Base-by-base conservation (phyloP, 805 yeast genomes). In the Suhomyces sp. region DNA sequence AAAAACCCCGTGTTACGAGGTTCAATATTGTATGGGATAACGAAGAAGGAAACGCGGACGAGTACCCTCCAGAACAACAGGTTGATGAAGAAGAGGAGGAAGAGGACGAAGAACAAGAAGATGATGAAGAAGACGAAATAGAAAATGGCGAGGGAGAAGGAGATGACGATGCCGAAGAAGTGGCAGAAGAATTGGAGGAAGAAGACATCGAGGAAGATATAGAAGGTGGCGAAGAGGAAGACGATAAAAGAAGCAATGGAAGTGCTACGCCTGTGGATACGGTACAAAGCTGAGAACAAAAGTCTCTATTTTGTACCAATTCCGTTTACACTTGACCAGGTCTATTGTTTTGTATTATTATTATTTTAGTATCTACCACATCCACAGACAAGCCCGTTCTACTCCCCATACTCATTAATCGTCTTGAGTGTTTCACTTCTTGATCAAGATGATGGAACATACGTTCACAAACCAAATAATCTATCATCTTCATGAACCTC, bases 11-110 rank as follows among this genome's bases (percentile, higher is more conserved):
- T 48, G 98, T 93, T 25, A 93, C 99, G 5, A 72, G 97, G 45
- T 93, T 93, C 64, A 93, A 93, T 58, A 93, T 93, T 37, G 95
- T 88, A 3, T 93, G 99, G 99, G 96, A 88, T 56, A 85, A 83
- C 42, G 72, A 67, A 30, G 88, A 79, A 35, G 76, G 68, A 21
- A 76, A 66, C 39, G 69, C 69, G 4, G 88, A 84, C 34, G 79
- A 80, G 34, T 83, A 76, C 48, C 95, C 91, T 9, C 93, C 93
- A 2, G 88, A 83, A 45, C 87, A 82, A 48, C 54, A 44, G 21
- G 39, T 44, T 7, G 77, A 72, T 5, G 86, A 77, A 26, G 81
- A 72, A 1, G 64, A 54, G 10, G 56, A 53, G n/a, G 60, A 55
- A 2, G 61, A 55, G 1, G 60, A 55, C 6, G 61, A 53, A 5